Conservation (phyloP, 257 asterid species). For the Linaria vulgaris region DNA sequence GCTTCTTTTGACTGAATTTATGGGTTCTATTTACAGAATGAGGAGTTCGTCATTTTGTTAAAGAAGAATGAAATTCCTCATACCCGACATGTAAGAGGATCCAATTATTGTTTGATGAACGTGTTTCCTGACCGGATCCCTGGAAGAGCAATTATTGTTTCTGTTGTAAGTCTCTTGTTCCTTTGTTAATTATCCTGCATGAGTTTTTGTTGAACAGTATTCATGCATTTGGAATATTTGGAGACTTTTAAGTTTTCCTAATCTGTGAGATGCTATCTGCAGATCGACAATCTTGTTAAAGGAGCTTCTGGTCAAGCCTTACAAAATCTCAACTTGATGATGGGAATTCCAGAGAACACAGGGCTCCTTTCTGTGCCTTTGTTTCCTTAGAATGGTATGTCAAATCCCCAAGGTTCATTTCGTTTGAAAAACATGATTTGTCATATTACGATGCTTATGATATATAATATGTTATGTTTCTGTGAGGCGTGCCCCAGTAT, state of each 20-base stretch:
- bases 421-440: no score
- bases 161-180: conserved; percentile 59
- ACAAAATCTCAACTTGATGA: conserved; percentile 90
- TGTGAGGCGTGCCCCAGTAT: no score
- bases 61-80: conserved; percentile 74
- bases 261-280: conserved; percentile 27
- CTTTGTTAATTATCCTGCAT: not conserved
- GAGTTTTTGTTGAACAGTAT: not conserved
- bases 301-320: conserved; percentile 96
- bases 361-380: conserved; percentile 60
- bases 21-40: conserved; percentile 49
- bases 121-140: conserved; percentile 90
- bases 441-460: not conserved
- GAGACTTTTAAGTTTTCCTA: not conserved
- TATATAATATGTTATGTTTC: no score
- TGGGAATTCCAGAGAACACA: conserved; percentile 76
- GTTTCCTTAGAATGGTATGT: conserved; percentile 47
- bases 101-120: conserved; percentile 85
- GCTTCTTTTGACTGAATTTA: no score
- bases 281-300: conserved; percentile 91
- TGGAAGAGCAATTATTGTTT: conserved; percentile 82
- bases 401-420: not conserved
- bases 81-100: conserved; percentile 85
- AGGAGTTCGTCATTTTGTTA: conserved; percentile 68
- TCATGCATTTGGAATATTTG: not conserved